Conservation (phyloP, 352 stramenopile species). For the Aphanomyces stellatus region DNA sequence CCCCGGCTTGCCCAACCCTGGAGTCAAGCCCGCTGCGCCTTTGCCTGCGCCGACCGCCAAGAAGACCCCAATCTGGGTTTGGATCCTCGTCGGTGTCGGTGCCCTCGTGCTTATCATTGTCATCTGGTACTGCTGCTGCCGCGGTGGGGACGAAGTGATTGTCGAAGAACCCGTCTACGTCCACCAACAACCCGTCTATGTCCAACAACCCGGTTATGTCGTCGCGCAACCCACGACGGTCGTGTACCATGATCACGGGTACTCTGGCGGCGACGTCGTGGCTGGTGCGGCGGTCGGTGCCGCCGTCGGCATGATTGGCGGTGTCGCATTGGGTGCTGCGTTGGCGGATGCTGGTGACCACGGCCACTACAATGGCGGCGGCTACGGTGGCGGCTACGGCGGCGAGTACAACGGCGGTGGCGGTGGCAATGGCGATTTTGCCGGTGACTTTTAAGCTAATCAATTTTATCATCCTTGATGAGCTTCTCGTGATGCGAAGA, state of each 20-base stretch:
- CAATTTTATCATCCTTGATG: no score
- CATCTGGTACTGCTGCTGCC: constrained; percentile 34
- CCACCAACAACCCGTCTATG: constrained; percentile 19
- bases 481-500: no score
- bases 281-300: constrained; percentile 21
- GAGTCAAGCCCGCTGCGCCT: background rate
- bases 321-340: constrained; percentile 22
- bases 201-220: constrained; percentile 3
- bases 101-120: constrained; percentile 22
- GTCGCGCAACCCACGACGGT: constrained; percentile 23
- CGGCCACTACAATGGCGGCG: background rate
- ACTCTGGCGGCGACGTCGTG: constrained; percentile 20
- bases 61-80: constrained; percentile 26
- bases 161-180: constrained; percentile 16
- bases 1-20: constrained; percentile 24
- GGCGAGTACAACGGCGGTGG: background rate
- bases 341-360: constrained; percentile 21
- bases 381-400: constrained; percentile 1
- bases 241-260: constrained; percentile 27
- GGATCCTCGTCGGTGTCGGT: constrained; percentile 28
- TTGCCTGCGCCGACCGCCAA: constrained; percentile 21
- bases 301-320: constrained; percentile 20
- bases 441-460: background rate
- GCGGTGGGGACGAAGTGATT: constrained; percentile 24
- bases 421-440: background rate